Evolutionary conservation across 1,284 basidiomycete species (phyloP).

Genomic region (Puccinia polysora): DNA sequence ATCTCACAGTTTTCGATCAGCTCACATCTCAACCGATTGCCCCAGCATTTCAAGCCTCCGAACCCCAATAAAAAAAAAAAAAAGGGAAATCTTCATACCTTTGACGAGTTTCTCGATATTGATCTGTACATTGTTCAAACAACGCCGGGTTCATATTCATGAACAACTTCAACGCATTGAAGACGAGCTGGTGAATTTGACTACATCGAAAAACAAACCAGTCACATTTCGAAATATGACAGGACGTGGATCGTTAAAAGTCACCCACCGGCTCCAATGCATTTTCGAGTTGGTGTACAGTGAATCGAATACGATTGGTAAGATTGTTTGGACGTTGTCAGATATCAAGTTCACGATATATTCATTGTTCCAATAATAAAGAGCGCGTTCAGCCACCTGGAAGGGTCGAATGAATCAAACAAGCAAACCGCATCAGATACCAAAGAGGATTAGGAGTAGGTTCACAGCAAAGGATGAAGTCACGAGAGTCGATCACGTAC

Average conservation of each 20-base stretch:
- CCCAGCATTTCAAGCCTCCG: conserved; percentile 59
- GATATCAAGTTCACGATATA: conserved; percentile 99
- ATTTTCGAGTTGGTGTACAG: conserved; percentile 93
- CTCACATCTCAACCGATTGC: neutral
- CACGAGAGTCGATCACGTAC: conserved; percentile 51
- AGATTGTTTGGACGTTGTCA: conserved; percentile 80
- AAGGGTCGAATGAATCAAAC: neutral
- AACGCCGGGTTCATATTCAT: conserved; percentile 98
- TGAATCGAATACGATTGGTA: conserved; percentile 95
- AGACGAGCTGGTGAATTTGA: conserved; percentile 98
- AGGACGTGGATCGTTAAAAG: conserved; percentile 61
- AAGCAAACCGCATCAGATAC: neutral
- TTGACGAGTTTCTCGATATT: conserved; percentile 81
- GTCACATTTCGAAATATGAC: neutral
- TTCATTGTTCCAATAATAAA: conserved; percentile 98
- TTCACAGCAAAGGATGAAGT: neutral
- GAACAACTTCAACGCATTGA: conserved; percentile 95
- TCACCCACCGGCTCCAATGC: conserved; percentile 95
- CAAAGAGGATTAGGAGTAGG: neutral
- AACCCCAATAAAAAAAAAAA: conserved; percentile 66
- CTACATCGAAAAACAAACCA: conserved; percentile 55
- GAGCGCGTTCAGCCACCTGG: conserved; percentile 79
- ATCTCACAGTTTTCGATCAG: neutral
- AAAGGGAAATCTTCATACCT: conserved; percentile 60
- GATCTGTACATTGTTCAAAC: conserved; percentile 88